Percentiles rank a stretch among this genome's conserved stretches.
Conservation (phyloP, 2,329 filamentous ascomycete genomes). For the Ambrosiella beaveri region DNA sequence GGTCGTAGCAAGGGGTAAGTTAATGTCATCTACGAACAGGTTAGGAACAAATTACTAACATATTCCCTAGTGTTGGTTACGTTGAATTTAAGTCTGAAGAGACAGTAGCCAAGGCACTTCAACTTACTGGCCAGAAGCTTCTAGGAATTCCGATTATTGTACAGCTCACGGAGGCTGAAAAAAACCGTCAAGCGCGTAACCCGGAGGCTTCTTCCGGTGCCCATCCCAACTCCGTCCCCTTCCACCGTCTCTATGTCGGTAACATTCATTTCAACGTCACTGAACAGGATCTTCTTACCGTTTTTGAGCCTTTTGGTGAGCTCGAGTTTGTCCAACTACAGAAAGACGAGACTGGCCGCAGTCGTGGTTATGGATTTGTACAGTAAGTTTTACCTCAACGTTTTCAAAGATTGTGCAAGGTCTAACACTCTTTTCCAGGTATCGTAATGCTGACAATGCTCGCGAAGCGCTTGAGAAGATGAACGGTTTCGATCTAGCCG, state of each 20-base stretch:
- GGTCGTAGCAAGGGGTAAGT: constrained; percentile 90
- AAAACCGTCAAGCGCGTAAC: constrained; percentile 89
- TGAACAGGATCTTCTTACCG: constrained; percentile 84
- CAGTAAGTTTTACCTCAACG: constrained; percentile 48
- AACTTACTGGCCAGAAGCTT: constrained; percentile 97
- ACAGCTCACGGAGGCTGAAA: constrained; percentile 95
- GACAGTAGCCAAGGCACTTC: constrained; percentile 79
- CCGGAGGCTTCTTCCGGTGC: constrained; percentile 38
- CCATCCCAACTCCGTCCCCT: constrained; percentile 72
- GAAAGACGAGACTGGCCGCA: constrained; percentile 81
- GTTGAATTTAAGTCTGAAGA: constrained; percentile 98
- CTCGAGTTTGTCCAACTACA: constrained; percentile 95
- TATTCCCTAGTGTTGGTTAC: constrained; percentile 64
- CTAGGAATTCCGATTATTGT: constrained; percentile 97
- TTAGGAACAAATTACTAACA: not conserved
- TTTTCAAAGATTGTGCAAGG: not conserved
- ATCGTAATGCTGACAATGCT: constrained; percentile 76
- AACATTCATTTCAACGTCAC: constrained; percentile 99
- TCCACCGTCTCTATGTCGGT: constrained; percentile 95
- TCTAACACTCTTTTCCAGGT: constrained; percentile 38
- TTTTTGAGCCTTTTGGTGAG: constrained; percentile 95
- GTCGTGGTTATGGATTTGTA: constrained; percentile 93
- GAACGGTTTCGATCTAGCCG: constrained; percentile 97
- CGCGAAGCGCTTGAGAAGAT: constrained; percentile 94
- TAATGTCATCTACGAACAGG: not conserved